Evolutionary conservation across 1,284 basidiomycete genomes (phyloP).

Genomic region (Salmacisia buchloeana): DNA sequence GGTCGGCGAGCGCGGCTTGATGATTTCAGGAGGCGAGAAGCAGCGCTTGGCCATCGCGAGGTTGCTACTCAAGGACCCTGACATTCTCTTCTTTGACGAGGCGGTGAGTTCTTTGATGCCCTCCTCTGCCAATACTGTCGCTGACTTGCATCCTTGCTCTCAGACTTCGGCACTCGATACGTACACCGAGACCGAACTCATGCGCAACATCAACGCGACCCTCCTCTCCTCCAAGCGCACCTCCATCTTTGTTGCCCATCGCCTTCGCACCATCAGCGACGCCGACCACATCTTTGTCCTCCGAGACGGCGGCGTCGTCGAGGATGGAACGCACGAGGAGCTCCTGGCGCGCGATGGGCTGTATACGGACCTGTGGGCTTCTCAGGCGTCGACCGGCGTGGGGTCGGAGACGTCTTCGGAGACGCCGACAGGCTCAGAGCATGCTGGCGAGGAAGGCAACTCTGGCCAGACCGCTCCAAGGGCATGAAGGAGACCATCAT

Average conservation of each 20-base stretch:
- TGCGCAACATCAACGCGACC: conserved; percentile 82
- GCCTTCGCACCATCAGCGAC: conserved; percentile 82
- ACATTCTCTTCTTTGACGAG: conserved; percentile 95
- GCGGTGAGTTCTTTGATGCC: conserved; percentile 62
- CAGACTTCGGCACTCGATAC: conserved; percentile 91
- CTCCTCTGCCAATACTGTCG: neutral
- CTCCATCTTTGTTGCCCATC: conserved; percentile 69
- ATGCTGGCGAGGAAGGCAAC: neutral
- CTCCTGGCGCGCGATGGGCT: conserved; percentile 31
- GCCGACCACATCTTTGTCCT: conserved; percentile 54
- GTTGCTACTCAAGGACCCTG: conserved; percentile 84
- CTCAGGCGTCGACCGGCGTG: conserved; percentile 22
- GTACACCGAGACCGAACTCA: conserved; percentile 87
- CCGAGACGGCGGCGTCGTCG: conserved; percentile 30
- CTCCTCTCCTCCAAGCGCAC: conserved; percentile 74
- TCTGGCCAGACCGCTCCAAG: too few relatives aligned
- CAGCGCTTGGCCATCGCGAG: conserved; percentile 90
- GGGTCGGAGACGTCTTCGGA: too few relatives aligned
- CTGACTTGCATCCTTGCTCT: neutral
- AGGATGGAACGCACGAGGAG: conserved; percentile 39
- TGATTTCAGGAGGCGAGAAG: conserved; percentile 98
- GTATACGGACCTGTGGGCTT: conserved; percentile 45
- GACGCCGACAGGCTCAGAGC: neutral
- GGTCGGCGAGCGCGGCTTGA: conserved; percentile 90
- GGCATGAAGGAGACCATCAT: too few relatives aligned